Conservation (phyloP, 495 filamentous ascomycete species). For the Entonaema liquescens region DNA sequence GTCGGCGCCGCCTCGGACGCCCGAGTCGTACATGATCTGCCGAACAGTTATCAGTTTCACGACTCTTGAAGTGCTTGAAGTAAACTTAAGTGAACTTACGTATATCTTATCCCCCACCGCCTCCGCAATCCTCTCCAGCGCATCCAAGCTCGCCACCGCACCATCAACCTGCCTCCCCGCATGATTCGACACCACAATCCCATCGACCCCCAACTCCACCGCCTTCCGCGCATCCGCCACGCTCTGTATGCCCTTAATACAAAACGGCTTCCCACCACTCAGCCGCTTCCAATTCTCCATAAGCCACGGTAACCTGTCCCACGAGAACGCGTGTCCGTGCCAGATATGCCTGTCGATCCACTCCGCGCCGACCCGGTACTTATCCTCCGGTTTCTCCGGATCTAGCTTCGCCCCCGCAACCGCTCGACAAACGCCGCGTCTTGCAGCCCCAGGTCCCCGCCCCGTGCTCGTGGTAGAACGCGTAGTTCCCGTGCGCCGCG, state of each 20-base stretch:
- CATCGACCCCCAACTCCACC: constrained; percentile 63
- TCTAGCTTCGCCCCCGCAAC: constrained; percentile 52
- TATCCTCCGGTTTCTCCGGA: constrained; percentile 57
- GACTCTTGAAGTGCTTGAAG: too few species aligned
- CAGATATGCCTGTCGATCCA: constrained; percentile 72
- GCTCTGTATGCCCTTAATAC: constrained; percentile 65
- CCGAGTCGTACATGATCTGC: constrained; percentile 71
- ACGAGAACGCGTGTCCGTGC: constrained; percentile 68
- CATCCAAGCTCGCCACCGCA: constrained; percentile 68
- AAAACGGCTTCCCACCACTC: constrained; percentile 64
- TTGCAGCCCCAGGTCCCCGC: constrained; percentile 60
- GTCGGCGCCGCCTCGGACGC: constrained; percentile 65
- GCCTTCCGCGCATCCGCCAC: constrained; percentile 63
- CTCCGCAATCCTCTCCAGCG: constrained; percentile 69
- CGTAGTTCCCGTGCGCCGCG: constrained; percentile 65
- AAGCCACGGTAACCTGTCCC: constrained; percentile 66
- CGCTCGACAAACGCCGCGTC: constrained; percentile 67
- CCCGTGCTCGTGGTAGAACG: constrained; percentile 62
- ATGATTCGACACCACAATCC: constrained; percentile 69
- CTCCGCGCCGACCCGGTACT: constrained; percentile 55
- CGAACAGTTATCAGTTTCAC: neutral
- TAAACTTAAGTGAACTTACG: constrained; percentile 19
- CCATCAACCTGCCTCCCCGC: constrained; percentile 72
- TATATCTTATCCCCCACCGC: constrained; percentile 41
- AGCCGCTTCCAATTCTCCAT: constrained; percentile 62